Percentiles rank a stretch among this genome's conserved stretches.
phyloP scores from a whole-genome alignment of 257 asterid genomes.

The Misopates orontium region DNA sequence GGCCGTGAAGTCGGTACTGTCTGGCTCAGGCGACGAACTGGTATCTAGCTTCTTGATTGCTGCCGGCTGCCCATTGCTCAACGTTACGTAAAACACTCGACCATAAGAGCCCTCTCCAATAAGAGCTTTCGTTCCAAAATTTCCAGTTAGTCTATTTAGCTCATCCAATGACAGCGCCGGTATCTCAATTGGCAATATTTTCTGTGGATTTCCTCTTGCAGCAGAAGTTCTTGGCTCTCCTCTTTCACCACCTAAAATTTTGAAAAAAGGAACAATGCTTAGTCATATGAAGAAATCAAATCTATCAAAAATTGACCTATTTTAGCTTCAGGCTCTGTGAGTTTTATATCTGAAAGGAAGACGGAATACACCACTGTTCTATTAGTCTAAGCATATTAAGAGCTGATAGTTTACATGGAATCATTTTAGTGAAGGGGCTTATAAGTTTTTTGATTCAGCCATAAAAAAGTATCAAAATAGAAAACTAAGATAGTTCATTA shows the following conservation, averaged over 20 bases:
- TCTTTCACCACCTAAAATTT: conserved; percentile 58
- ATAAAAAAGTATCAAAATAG: no score
- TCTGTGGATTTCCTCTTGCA: conserved; percentile 63
- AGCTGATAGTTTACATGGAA: no score
- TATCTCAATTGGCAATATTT: conserved; percentile 76
- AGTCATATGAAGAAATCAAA: conserved; percentile 1
- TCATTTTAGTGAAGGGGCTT: no score
- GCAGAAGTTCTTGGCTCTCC: conserved; percentile 79
- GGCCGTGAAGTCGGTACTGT: conserved; percentile 66
- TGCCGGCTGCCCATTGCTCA: conserved; percentile 49
- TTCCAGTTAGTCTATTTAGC: conserved; percentile 55
- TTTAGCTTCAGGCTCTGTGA: no score
- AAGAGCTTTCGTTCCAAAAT: conserved; percentile 64
- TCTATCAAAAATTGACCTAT: no score
- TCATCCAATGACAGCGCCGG: conserved; percentile 70
- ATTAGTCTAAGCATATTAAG: no score
- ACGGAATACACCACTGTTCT: no score
- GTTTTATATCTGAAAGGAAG: no score
- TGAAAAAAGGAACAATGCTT: not conserved
- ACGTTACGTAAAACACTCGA: conserved; percentile 58
- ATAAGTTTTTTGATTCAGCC: no score
- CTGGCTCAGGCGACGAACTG: conserved; percentile 75
- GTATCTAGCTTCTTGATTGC: conserved; percentile 84
- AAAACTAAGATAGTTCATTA: no score
- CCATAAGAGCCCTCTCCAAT: conserved; percentile 91